A percentile compares a stretch with the other conserved stretches of the same genome.
Conservation (phyloP, 345 rosid genomes). For the Rhizophora apiculata region DNA sequence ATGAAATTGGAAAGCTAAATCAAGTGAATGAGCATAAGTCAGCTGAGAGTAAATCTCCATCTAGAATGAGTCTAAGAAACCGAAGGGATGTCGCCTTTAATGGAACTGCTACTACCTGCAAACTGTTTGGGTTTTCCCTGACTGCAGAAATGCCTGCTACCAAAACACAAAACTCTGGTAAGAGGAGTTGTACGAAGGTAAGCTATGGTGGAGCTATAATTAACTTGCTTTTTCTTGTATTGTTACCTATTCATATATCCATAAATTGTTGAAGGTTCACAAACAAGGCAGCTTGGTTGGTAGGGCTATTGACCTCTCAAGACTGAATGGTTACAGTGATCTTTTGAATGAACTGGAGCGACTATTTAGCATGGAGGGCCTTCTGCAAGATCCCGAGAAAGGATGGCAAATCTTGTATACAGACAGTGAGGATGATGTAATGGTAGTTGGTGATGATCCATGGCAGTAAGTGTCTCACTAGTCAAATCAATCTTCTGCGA, state of each 20-base stretch:
- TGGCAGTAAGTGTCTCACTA: conserved; percentile 75
- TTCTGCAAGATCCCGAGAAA: conserved; percentile 60
- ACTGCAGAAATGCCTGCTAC: conserved; percentile 48
- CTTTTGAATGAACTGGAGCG: conserved; percentile 70
- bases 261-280: conserved; percentile 59
- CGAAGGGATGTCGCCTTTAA: conserved; percentile 36
- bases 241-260: conserved; percentile 15
- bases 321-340: conserved; percentile 65
- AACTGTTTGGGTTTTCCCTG: conserved; percentile 78
- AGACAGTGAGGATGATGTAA: conserved; percentile 82
- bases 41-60: conserved; percentile 37
- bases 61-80: conserved; percentile 32
- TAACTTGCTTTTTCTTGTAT: conserved; percentile 12
- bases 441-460: conserved; percentile 93
- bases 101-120: conserved; percentile 54
- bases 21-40: conserved; percentile 34
- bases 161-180: conserved; percentile 59
- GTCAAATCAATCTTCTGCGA: background rate
- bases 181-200: conserved; percentile 94
- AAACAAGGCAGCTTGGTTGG: conserved; percentile 95
- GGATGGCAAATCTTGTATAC: conserved; percentile 89
- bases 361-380: conserved; percentile 85
- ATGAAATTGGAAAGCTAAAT: conserved; percentile 38
- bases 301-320: conserved; percentile 81
- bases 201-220: conserved; percentile 18